phyloP scores from a whole-genome alignment of 352 stramenopile genomes.

The Pythium insidiosum region DNA sequence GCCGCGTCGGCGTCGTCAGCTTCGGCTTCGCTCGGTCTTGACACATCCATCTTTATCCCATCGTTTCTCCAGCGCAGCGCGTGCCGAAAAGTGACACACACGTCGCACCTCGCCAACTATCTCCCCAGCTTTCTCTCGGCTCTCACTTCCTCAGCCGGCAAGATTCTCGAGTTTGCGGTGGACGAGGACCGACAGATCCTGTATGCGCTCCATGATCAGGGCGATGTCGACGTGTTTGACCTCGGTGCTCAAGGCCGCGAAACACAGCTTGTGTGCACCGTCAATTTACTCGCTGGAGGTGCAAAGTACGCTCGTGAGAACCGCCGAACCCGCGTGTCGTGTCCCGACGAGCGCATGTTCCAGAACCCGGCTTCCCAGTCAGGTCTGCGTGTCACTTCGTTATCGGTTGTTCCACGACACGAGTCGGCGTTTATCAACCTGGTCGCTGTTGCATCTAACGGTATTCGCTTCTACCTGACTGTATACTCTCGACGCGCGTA shows the following conservation, averaged over 20 bases:
- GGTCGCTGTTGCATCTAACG: constrained; percentile 89
- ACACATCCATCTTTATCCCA: constrained; percentile 21
- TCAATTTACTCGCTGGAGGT: constrained; percentile 64
- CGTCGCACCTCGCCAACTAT: constrained; percentile 75
- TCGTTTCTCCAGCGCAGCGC: constrained; percentile 27
- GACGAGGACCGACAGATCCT: constrained; percentile 87
- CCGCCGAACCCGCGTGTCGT: constrained; percentile 73
- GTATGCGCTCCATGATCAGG: constrained; percentile 87
- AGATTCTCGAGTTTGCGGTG: constrained; percentile 83
- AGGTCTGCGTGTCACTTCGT: constrained; percentile 64
- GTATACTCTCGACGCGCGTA: constrained; percentile 67
- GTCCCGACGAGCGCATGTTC: constrained; percentile 76
- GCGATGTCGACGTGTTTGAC: constrained; percentile 71
- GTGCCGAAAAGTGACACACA: constrained; percentile 92
- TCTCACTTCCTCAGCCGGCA: constrained; percentile 65
- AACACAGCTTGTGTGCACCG: constrained; percentile 47
- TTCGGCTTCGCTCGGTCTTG: constrained; percentile 4
- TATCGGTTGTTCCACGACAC: constrained; percentile 50
- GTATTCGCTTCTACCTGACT: constrained; percentile 93
- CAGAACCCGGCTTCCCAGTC: too few relatives aligned
- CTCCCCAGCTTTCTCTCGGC: constrained; percentile 71
- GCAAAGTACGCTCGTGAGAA: constrained; percentile 81
- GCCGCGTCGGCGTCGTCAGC: background rate
- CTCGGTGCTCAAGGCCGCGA: constrained; percentile 42
- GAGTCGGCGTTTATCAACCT: constrained; percentile 86